Conservation (phyloP, 2,329 filamentous ascomycete species). For the Ploettnerulaceae sp. region DNA sequence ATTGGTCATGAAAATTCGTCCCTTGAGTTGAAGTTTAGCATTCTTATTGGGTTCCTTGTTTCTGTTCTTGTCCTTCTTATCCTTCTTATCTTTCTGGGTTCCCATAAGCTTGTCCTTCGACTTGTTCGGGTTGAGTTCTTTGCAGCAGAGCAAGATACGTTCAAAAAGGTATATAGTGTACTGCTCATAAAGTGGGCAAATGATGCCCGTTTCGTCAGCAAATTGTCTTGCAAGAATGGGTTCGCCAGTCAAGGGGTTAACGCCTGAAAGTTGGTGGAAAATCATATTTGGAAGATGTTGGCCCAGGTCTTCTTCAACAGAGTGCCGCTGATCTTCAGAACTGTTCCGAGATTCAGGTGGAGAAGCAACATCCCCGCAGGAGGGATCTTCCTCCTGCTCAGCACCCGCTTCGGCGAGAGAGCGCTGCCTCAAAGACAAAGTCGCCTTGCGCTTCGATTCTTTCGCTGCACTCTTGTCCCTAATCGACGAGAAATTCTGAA, state of each 20-base stretch:
- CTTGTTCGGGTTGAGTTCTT: constrained; percentile 85
- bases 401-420: not conserved
- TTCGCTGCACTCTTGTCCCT: constrained; percentile 4
- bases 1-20: constrained; percentile 98
- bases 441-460: constrained; percentile 23
- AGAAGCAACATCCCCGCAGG: not conserved
- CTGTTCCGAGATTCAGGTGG: not conserved
- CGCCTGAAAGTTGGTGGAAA: constrained; percentile 15
- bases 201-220: constrained; percentile 26
- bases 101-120: constrained; percentile 66
- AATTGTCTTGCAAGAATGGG: constrained; percentile 17
- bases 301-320: constrained; percentile 3
- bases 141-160: constrained; percentile 92
- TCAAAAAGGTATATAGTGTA: constrained; percentile 98
- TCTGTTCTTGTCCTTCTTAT: constrained; percentile 69
- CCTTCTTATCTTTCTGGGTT: constrained; percentile 67
- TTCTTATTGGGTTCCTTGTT: constrained; percentile 61
- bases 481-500: constrained; percentile 16
- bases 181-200: constrained; percentile 41
- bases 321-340: constrained; percentile 8
- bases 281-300: constrained; percentile 11
- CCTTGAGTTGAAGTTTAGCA: constrained; percentile 86
- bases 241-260: constrained; percentile 10
- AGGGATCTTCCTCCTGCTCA: not conserved
- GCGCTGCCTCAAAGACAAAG: constrained; percentile 2